A percentile compares a stretch with the other conserved stretches of the same genome.
Conservation (phyloP, 2,329 filamentous ascomycete genomes). For the Beauveria medogensis region DNA sequence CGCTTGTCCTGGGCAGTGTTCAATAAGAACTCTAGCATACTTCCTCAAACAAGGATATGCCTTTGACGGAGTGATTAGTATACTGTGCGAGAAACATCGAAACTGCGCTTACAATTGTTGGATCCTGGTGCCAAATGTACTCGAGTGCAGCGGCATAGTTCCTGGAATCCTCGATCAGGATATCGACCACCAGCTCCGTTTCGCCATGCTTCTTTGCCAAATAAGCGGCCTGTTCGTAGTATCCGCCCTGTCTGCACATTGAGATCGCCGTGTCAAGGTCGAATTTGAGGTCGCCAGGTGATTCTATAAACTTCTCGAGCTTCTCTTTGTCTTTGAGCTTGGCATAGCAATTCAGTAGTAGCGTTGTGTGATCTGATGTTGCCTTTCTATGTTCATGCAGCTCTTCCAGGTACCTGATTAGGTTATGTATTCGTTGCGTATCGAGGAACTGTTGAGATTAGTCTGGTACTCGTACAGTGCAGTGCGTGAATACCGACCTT, state of each 20-base stretch:
- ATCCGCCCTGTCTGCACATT: conserved; percentile 96
- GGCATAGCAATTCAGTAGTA: conserved; percentile 93
- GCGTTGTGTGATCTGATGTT: conserved; percentile 88
- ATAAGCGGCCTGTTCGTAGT: conserved; percentile 94
- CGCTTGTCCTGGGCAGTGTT: conserved; percentile 73
- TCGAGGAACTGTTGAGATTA: conserved; percentile 65
- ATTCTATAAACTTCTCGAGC: conserved; percentile 92
- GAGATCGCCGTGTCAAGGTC: conserved; percentile 94
- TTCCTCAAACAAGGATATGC: conserved; percentile 89
- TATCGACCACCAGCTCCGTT: conserved; percentile 88
- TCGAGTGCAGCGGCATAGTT: conserved; percentile 80
- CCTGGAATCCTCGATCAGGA: conserved; percentile 91
- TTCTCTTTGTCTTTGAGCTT: conserved; percentile 97
- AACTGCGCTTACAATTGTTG: conserved; percentile 53
- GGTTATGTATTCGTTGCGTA: conserved; percentile 92
- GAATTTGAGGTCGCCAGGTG: conserved; percentile 88
- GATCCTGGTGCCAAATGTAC: conserved; percentile 83
- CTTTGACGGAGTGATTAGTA: conserved; percentile 28
- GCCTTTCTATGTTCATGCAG: conserved; percentile 89
- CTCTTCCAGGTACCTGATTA: conserved; percentile 95
- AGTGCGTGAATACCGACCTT: conserved; percentile 48
- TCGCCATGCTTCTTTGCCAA: conserved; percentile 91
- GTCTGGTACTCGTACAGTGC: background rate
- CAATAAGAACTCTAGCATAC: conserved; percentile 83
- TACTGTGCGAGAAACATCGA: background rate